Base-by-base conservation (phyloP, 306 rosid species). In the Quercus alba region DNA sequence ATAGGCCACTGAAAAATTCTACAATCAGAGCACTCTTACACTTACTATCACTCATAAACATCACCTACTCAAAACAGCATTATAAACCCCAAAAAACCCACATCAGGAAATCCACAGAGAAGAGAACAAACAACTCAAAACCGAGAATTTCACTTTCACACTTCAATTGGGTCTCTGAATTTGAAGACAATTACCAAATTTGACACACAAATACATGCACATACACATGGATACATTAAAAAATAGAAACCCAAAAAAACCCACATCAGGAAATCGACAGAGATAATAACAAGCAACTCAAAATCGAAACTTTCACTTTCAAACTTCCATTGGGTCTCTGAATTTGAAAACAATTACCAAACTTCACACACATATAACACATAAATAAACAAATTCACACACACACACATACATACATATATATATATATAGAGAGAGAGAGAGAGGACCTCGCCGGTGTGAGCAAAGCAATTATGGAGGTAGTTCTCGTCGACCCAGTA, bases 401-500 rank as follows among this genome's bases (percentile, higher is more conserved):
- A 31, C 3, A 33, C 1, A 67, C 5, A 31, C 0, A 21, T 0
- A 57, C 0, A 5, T 1, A 70, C 1, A 23, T 0, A 69, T 1
- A 44, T 62, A 35, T 21, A 41, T 3, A 70, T 4, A 5, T 14
- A 20, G 6, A 26, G 59, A 74, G 66, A 75, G 73, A 20, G 74
- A 80, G 81, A 23, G 51, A 62, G 72, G 52, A 90, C 97, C 82
- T 92, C 96, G 86, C 97, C 96, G 17, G 96, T 83, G 86, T 94
- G 98, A 75, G 98, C 86, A 54, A 92, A 94, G 82, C 97, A 92
- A 64, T 81, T 83, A 49, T 52, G 86, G 31, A 94, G 96, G 75
- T 94, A 94, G 56, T 82, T 81, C 63, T 94, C 97, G 63, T 94
- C 98, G 70, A 92, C 93, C 98, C 97, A 94, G 75, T 90, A 94